Conservation (phyloP, 164 flowering plant species). For the Taxillus chinensis region DNA sequence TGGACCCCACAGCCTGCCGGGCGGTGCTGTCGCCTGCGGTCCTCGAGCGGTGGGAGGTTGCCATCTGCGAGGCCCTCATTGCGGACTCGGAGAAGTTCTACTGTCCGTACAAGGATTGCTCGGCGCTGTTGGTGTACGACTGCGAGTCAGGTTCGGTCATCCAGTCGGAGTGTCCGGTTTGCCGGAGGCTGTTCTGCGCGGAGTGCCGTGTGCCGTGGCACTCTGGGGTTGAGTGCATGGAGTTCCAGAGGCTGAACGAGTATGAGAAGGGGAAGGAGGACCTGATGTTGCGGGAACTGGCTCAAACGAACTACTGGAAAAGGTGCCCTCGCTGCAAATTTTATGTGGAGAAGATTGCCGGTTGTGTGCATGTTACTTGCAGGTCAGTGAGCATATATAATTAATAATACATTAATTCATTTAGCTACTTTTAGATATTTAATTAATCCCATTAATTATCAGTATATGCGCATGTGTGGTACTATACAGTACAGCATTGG, state of each 20-base stretch:
- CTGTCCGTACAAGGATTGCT: conserved; percentile 37
- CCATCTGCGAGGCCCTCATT: conserved; percentile 15
- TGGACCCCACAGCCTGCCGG: conserved; percentile 20
- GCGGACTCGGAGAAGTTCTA: conserved; percentile 11
- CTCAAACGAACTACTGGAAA: conserved; percentile 30
- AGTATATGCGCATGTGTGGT: too few relatives aligned
- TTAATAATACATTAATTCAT: too few relatives aligned
- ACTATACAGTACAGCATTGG: too few relatives aligned
- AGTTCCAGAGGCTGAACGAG: conserved; percentile 14
- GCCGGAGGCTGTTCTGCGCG: conserved; percentile 34
- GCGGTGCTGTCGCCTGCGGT: conserved; percentile 15
- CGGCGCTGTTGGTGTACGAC: conserved; percentile 19
- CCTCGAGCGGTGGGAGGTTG: conserved; percentile 23
- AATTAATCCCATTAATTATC: too few relatives aligned
- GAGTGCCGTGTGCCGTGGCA: conserved; percentile 37
- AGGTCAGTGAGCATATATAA: conserved; percentile 17
- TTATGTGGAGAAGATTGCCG: conserved; percentile 31
- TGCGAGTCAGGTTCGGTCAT: conserved; percentile 5
- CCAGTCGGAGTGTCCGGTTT: conserved; percentile 29
- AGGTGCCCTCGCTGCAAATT: conserved; percentile 38
- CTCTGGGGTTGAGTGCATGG: conserved; percentile 19
- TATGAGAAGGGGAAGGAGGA: conserved; percentile 18
- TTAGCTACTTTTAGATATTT: too few relatives aligned
- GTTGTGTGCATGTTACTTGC: conserved; percentile 38
- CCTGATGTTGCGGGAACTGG: conserved; percentile 25